A percentile compares a stretch with the other conserved stretches of the same genome.
Evolutionary conservation across 2,329 filamentous ascomycete genomes (phyloP).

Genomic region (Dendryphion nanum): DNA sequence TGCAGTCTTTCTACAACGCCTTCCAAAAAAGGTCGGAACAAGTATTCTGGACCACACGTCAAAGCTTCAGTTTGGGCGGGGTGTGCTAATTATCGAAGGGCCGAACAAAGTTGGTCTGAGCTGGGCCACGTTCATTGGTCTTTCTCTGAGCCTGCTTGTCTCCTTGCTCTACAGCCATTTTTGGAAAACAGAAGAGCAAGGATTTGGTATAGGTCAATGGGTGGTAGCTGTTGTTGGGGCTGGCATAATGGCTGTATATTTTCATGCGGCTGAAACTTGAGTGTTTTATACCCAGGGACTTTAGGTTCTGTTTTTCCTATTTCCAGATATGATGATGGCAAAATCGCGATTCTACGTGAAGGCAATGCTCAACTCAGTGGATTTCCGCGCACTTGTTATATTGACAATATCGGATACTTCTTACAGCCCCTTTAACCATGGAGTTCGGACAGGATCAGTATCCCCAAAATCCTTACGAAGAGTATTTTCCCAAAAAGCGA

Average conservation of each 20-base stretch:
- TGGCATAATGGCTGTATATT: slow-evolving; percentile 1
- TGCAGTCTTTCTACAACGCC: background rate
- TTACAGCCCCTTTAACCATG: too few relatives aligned
- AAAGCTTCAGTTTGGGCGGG: background rate
- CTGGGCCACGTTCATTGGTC: background rate
- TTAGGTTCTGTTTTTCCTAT: too few relatives aligned
- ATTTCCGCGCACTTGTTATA: too few relatives aligned
- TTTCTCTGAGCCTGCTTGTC: slow-evolving; percentile 1
- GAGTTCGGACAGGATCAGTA: too few relatives aligned
- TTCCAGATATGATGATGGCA: too few relatives aligned
- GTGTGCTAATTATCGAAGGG: slow-evolving; percentile 4
- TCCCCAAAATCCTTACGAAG: too few relatives aligned
- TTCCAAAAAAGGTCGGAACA: slow-evolving; percentile 3
- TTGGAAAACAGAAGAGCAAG: slow-evolving; percentile 2
- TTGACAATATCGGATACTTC: too few relatives aligned
- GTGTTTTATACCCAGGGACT: too few relatives aligned
- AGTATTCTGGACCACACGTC: slow-evolving; percentile 1
- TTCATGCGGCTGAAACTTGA: slow-evolving; percentile 2
- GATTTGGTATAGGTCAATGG: slow-evolving; percentile 5
- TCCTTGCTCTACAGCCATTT: background rate
- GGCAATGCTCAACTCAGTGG: too few relatives aligned
- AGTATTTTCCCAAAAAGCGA: too few relatives aligned
- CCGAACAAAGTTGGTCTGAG: slow-evolving; percentile 2
- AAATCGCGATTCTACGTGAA: too few relatives aligned
- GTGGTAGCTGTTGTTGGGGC: slow-evolving; percentile 3